Evolutionary conservation across 2,329 filamentous ascomycete genomes (phyloP), one percentile per base, ranked within the genome.

Genomic region (Paraphaeosphaeria sporulosa): DNA sequence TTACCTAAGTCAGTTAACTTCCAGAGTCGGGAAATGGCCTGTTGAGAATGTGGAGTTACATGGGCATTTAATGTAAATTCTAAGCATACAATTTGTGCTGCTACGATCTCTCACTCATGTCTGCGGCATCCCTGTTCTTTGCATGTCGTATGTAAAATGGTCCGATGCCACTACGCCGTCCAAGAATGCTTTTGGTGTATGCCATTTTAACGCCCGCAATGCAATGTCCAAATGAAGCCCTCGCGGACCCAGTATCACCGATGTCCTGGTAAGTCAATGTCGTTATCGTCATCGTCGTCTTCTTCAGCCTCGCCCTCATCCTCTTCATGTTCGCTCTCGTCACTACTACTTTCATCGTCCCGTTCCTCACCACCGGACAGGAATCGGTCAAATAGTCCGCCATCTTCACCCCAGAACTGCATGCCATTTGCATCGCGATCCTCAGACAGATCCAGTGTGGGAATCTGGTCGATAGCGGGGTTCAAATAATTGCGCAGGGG

Each of bases 401-500:
- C 70, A 58, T 76, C 75, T 50, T 71, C 68, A 8, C 72, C 72
- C 75, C 75, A 76, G 46, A 72, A 74, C 10, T 72, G 70, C 32
- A 76, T 50, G 1, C 66, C 76, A 42, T 74, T 70, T 9, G 70
- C 69, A 54, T 74, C 69, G 43, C 66, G 63, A 43, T 71, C 64
- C n/a, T 70, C 69, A 1, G 67, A 42, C 1, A 75, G 57, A 51
- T 77, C 71, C 17, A 77, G 51, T 19, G 61, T 58, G 1, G 73
- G 73, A 7, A 77, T 76, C 3, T 75, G 68, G 15, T 78, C 76
- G 40, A 72, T 66, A 2, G 69, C 68, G 1, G 72, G 71, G 27
- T 72, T 74, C 8, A 83, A 63, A 48, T 83, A 82, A 55, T 81
- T 81, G 15, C 81, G 70, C 64, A 83, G 80, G 5, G 82, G 81